A percentile compares a stretch with the other conserved stretches of the same genome.
Evolutionary conservation across 2,329 filamentous ascomycete species (phyloP).

Genomic region (Aspergillus melleus): DNA sequence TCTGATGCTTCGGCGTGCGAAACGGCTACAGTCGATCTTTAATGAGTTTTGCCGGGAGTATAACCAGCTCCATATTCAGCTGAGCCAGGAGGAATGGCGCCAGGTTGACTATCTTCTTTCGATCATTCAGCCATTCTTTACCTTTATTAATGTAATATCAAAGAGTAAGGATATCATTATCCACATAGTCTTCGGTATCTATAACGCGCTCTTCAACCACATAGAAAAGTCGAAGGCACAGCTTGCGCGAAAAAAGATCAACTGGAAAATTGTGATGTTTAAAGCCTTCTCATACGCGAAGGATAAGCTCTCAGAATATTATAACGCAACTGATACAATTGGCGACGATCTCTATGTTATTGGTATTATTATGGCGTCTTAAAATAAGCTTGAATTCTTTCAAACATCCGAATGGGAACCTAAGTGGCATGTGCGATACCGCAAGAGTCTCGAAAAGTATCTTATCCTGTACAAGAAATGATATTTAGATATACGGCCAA

Average conservation of each 20-base stretch:
- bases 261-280: conserved; percentile 16
- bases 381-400: conserved; percentile 20
- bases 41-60: background rate
- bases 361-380: background rate
- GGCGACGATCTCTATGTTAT: background rate
- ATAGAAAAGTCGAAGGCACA: background rate
- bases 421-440: background rate
- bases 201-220: background rate
- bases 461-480: background rate
- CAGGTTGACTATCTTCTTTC: conserved; percentile 16
- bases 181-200: conserved; percentile 16
- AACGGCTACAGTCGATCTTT: conserved; percentile 5
- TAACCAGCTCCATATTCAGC: too few species aligned
- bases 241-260: conserved; percentile 12
- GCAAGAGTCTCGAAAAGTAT: background rate
- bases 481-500: background rate
- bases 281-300: background rate
- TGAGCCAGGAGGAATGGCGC: conserved; percentile 8
- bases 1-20: conserved; percentile 16
- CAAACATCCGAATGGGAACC: background rate
- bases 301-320: conserved; percentile 17
- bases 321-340: conserved; percentile 10
- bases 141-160: conserved; percentile 12
- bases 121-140: conserved; percentile 22
- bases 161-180: conserved; percentile 17